Conservation (phyloP, 2,329 filamentous ascomycete genomes). For the Sporothrix dimorphospora region DNA sequence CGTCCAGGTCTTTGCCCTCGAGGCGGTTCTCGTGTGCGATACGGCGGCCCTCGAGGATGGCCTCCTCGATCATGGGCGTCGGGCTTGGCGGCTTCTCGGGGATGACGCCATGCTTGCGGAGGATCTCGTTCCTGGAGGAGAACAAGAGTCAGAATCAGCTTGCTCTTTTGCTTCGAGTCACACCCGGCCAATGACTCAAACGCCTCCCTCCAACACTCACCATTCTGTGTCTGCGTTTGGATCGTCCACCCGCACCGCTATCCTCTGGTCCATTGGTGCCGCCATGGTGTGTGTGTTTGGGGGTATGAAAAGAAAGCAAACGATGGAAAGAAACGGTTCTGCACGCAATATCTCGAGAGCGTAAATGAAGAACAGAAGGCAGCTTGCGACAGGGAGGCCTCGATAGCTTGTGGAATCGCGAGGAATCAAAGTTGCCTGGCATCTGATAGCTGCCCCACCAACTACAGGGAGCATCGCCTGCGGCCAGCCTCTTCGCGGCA, state of each 20-base stretch:
- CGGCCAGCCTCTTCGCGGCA: not conserved
- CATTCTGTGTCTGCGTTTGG: constrained; percentile 98
- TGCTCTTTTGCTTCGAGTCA: constrained; percentile 22
- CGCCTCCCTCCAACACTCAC: constrained; percentile 49
- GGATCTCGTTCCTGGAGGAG: constrained; percentile 86
- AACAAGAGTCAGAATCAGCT: not conserved
- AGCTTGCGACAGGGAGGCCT: not conserved
- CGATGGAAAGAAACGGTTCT: not conserved
- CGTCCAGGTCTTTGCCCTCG: constrained; percentile 92
- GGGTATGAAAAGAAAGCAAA: no score
- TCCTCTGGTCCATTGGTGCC: constrained; percentile 64
- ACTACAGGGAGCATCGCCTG: not conserved
- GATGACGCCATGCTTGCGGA: constrained; percentile 94
- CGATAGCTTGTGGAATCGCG: not conserved
- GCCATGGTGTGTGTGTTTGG: constrained; percentile 51
- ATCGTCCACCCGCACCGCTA: constrained; percentile 85
- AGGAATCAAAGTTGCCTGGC: constrained; percentile 24
- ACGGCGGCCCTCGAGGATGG: constrained; percentile 78
- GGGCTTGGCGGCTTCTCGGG: constrained; percentile 97
- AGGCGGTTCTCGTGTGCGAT: constrained; percentile 90
- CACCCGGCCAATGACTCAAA: not conserved
- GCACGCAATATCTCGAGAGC: not conserved
- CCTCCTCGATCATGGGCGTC: constrained; percentile 94
- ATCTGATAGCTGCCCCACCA: constrained; percentile 18
- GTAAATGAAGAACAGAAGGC: no score